Percentiles rank a stretch among this genome's conserved stretches.
These are phyloP conservation scores for Trypanosoma boissoni DNA, from an alignment of 208 protist species.

Conservation along the genomic window DNA sequence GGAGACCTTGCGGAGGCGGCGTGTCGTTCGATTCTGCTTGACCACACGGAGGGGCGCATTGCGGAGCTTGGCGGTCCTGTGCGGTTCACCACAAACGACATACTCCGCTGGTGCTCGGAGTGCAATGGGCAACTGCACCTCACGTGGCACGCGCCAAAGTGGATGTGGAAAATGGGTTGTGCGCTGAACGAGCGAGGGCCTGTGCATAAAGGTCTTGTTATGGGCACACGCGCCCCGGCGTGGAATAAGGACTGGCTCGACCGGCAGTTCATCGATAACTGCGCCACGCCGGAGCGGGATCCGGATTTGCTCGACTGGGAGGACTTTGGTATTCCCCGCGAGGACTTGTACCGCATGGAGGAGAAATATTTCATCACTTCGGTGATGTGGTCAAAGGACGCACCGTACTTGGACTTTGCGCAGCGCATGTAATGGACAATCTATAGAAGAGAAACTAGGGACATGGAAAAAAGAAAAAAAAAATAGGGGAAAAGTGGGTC, in stretches of 20 bases:
- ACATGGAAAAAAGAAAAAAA: conserved; percentile 3
- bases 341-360: conserved; percentile 90
- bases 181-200: conserved; percentile 76
- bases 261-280: conserved; percentile 88
- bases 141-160: conserved; percentile 65
- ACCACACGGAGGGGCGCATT: conserved; percentile 90
- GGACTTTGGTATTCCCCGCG: conserved; percentile 88
- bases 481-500: conserved; percentile 3
- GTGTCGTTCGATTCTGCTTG: conserved; percentile 76
- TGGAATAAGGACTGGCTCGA: conserved; percentile 91
- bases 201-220: conserved; percentile 62
- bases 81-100: conserved; percentile 87
- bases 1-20: conserved; percentile 83
- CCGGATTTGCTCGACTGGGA: conserved; percentile 90
- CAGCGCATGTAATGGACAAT: conserved; percentile 48
- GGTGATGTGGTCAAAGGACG: conserved; percentile 72
- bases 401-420: conserved; percentile 70
- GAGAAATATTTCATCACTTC: conserved; percentile 91
- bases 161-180: conserved; percentile 64
- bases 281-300: conserved; percentile 84
- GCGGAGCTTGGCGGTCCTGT: conserved; percentile 88
- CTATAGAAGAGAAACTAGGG: conserved; percentile 4
- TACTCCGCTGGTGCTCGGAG: conserved; percentile 84
- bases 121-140: conserved; percentile 76
- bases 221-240: conserved; percentile 68